Evolutionary conservation across 140 eudicot species (phyloP), one percentile per base, ranked within the genome.

Genomic region (Anethum foeniculum): DNA sequence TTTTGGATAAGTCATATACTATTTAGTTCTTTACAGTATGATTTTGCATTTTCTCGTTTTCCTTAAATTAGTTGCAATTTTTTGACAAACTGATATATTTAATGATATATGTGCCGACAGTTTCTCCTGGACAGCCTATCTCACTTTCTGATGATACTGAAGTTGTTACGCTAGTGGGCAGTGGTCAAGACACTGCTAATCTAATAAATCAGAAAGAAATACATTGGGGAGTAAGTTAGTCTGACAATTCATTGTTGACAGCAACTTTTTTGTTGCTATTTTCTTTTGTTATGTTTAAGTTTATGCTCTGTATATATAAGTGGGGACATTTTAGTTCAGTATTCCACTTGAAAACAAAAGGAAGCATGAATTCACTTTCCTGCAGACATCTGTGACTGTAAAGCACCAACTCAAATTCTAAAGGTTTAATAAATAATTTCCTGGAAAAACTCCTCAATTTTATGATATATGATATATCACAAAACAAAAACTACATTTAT

Each of bases 191-290:
- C 77, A 90, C 92, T 69, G 95, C 93, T 83, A 92, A 91, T 85
- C 67, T 90, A 74, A 89, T 92, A 85, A 95, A 95, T 81, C 99
- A 92, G 88, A 95, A 95, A 86, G 99, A 95, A 91, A 82, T 95
- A 76, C 97, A 92, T 81, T 95, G 99, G 99, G 99, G 99, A 88
- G 98, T 94, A 78, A 90, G 98, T 87, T 44, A 23, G 78, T 44
- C 27, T 19, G 15, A 48, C 23, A 4, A 74, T 43, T 44, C 14
- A 4, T 44, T 44, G n/a, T 74, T 71, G 13, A 36, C 48, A 19
- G 15, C 25, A 14, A 13, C 15, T 38, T 0, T 12, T 36, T 7
- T 19, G 41, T 6, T 15, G 36, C 71, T 32, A 72, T 72, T 41
- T 23, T 72, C 19, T 72, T 7, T 72, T 6, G 10, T 21, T 38